Percentiles rank a stretch among this genome's conserved stretches.
phyloP scores from a whole-genome alignment of 306 rosid genomes.

The Dryas drummondii region DNA sequence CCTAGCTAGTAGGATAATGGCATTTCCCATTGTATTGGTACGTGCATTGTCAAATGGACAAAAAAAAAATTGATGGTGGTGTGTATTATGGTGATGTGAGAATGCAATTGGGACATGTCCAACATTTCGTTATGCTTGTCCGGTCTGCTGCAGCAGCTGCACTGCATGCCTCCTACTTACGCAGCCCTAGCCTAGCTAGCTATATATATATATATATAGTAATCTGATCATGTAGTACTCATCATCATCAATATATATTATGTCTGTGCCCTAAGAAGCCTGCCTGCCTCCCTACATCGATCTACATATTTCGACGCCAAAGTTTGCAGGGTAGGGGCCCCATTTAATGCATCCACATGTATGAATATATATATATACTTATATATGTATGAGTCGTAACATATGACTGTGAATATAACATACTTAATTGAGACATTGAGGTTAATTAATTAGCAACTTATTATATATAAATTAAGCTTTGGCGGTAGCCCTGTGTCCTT shows the following conservation, averaged over 20 bases:
- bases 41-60: too few species aligned
- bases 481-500: slow-evolving; percentile 6
- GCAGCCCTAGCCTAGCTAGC: not conserved
- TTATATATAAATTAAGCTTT: not conserved
- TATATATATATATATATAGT: too few species aligned
- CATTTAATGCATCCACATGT: not conserved
- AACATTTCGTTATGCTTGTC: slow-evolving; percentile 36
- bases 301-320: not conserved
- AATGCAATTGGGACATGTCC: slow-evolving; percentile 2
- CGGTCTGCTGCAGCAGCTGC: slow-evolving; percentile 10
- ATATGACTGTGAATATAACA: too few species aligned
- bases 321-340: not conserved
- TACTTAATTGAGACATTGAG: too few species aligned
- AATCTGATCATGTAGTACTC: too few species aligned
- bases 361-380: too few species aligned
- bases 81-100: not conserved
- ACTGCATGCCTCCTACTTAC: not conserved
- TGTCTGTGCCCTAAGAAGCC: not conserved
- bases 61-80: too few species aligned
- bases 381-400: too few species aligned
- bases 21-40: too few species aligned
- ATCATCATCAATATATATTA: too few species aligned
- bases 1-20: too few species aligned
- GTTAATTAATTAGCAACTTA: not conserved
- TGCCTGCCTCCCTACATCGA: not conserved